Conservation (phyloP, 192 early-diverging fungal species). For the Backusella liffmaniae region DNA sequence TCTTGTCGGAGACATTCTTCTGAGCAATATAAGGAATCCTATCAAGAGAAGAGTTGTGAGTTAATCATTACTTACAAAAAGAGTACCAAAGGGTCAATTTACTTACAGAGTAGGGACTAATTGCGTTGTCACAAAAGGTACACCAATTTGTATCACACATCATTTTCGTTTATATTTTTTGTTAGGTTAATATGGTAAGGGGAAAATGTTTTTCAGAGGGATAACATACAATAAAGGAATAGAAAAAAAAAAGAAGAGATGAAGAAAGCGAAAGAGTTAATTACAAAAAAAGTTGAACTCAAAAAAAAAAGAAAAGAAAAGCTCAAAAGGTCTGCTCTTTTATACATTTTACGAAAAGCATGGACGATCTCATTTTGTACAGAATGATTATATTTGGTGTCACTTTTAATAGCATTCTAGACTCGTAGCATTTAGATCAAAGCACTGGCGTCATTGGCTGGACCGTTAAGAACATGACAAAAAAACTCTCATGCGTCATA, state of each 20-base stretch:
- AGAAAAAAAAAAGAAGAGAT: not conserved
- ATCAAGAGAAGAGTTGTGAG: not conserved
- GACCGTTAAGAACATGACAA: not conserved
- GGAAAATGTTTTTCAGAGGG: not conserved
- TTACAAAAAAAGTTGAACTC: not conserved
- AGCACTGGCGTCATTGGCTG: constrained; percentile 7
- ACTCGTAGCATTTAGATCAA: constrained; percentile 1
- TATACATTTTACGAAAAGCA: constrained; percentile 7
- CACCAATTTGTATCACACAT: constrained; percentile 30
- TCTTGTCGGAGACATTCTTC: constrained; percentile 32
- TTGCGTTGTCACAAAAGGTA: constrained; percentile 26
- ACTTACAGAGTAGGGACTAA: constrained; percentile 23
- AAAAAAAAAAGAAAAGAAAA: not conserved
- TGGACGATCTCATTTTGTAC: constrained; percentile 7
- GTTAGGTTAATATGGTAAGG: not conserved
- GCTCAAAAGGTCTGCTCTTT: not conserved
- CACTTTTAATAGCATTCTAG: constrained; percentile 10
- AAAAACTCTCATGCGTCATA: not conserved
- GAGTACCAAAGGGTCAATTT: not conserved
- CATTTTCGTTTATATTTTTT: not conserved
- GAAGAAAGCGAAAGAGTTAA: too few relatives aligned
- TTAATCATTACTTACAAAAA: not conserved
- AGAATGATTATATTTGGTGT: constrained; percentile 7
- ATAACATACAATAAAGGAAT: not conserved
- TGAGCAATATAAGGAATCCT: constrained; percentile 35